A percentile compares a stretch with the other conserved stretches of the same genome.
Conservation (phyloP, 805 yeast species). For the Metschnikowia corniflorae region DNA sequence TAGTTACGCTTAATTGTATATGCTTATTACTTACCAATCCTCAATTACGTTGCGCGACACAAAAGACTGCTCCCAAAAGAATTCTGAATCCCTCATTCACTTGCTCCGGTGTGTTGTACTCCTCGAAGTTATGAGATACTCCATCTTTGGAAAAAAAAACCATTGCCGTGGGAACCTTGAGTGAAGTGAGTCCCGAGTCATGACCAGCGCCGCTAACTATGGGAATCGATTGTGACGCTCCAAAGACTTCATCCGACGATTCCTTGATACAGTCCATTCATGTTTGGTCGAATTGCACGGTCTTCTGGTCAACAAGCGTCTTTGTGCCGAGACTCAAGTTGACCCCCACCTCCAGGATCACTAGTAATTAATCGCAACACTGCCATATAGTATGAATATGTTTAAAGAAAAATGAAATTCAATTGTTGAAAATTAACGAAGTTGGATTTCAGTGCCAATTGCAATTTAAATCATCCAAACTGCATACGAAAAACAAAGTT, state of each 20-base stretch:
- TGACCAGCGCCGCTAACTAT: conserved; percentile 73
- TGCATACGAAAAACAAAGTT: too few species aligned
- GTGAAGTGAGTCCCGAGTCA: conserved; percentile 60
- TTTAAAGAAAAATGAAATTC: too few species aligned
- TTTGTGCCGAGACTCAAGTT: conserved; percentile 39
- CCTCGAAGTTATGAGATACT: conserved; percentile 63
- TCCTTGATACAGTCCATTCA: conserved; percentile 50
- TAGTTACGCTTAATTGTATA: too few species aligned
- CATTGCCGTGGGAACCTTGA: conserved; percentile 66
- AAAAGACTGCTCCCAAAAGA: conserved; percentile 48
- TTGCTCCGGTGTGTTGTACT: conserved; percentile 62
- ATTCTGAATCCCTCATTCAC: conserved; percentile 58
- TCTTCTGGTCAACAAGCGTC: conserved; percentile 48
- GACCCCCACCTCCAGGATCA: too few species aligned
- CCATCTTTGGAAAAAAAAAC: conserved; percentile 66
- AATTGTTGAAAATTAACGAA: too few species aligned
- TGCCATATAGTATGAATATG: too few species aligned
- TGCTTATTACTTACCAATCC: too few species aligned
- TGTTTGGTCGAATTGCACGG: conserved; percentile 52
- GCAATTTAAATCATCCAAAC: too few species aligned
- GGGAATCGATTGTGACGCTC: conserved; percentile 39
- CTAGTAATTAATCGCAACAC: too few species aligned
- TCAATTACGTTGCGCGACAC: too few species aligned
- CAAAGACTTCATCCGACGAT: conserved; percentile 49
- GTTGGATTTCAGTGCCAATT: too few species aligned